Conservation (phyloP, 495 filamentous ascomycete species). For the Penicillium taxi region DNA sequence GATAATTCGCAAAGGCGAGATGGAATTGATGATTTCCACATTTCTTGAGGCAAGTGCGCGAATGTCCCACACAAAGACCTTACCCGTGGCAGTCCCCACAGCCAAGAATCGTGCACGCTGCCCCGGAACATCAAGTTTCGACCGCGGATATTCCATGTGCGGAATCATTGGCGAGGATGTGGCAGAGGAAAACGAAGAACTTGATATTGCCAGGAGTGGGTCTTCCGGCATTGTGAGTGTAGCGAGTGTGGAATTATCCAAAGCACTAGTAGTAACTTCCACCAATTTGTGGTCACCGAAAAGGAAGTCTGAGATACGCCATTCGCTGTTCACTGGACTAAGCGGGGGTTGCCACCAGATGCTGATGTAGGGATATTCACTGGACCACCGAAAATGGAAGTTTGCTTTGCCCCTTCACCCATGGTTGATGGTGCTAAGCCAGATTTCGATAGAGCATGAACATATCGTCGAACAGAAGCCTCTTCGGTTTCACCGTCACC, state of each 20-base stretch:
- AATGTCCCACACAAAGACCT: conserved; percentile 77
- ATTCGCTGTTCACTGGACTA: conserved; percentile 45
- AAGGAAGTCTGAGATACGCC: conserved; percentile 52
- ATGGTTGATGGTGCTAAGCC: conserved; percentile 10
- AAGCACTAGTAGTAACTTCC: conserved; percentile 59
- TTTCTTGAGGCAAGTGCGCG: conserved; percentile 51
- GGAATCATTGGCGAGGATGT: conserved; percentile 47
- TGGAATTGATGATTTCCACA: conserved; percentile 42
- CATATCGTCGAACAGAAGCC: conserved; percentile 46
- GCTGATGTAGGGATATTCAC: conserved; percentile 4
- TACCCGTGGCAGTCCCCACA: conserved; percentile 70
- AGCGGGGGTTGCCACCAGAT: conserved; percentile 1
- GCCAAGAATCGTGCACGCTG: conserved; percentile 76
- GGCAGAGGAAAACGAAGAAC: conserved; percentile 50
- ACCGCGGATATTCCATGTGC: conserved; percentile 38
- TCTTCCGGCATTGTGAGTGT: conserved; percentile 67
- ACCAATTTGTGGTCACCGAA: conserved; percentile 45
- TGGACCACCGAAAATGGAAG: conserved; percentile 34
- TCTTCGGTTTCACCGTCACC: conserved; percentile 51
- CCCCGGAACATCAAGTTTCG: conserved; percentile 59
- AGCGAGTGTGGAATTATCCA: conserved; percentile 73
- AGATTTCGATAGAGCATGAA: conserved; percentile 15
- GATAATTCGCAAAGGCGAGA: conserved; percentile 67
- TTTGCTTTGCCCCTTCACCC: conserved; percentile 1
- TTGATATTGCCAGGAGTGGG: conserved; percentile 51